Evolutionary conservation across 2,329 filamentous ascomycete species (phyloP), one percentile per base, ranked within the genome.

Genomic region (Fusarium sp.): DNA sequence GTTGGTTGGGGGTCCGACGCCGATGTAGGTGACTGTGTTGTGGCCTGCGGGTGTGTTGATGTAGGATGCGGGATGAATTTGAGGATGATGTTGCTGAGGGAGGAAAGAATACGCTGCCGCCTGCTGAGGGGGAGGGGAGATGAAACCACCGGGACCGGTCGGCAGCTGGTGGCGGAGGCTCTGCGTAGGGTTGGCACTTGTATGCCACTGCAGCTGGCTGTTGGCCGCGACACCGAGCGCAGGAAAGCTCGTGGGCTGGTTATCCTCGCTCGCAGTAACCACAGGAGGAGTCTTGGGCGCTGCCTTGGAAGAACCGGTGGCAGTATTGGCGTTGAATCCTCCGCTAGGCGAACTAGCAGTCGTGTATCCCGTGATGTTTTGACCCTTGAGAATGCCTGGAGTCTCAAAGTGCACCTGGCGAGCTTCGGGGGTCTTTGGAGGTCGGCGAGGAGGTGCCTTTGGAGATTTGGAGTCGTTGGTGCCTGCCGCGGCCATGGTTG

Each of bases 381-480:
- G 48, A 35, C 20, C 56, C 57, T 56, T 30, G 60, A 18, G 27
- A 18, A 70, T 72, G 10, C 34, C 43, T 6, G 68, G 67, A 23
- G 70, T 59, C 5, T 74, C 76, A 58, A 83, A 83, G 35, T 76
- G 82, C 66, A 83, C 82, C 66, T 83, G 81, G 57, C 81, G 81
- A 73, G 74, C 60, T 43, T 79, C 72, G 27, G 77, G 72, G 11
- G 77, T 75, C 58, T 79, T 81, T 32, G 75, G 43, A 11, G 43
- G 68, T 35, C 78, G 80, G 54, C 77, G 78, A 57, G 76, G 76
- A 11, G 68, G 76, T 9, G 67, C 73, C 73, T 80, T 83, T 70
- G 79, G 78, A 18, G 81, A 80, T 64, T 81, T 81, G 71, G 64
- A 50, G 18, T 76, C 73, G 35, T 66, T 65, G 59, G 71, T 62